phyloP scores from a whole-genome alignment of 441 rosid genomes.

The Populus trichocarpa region DNA sequence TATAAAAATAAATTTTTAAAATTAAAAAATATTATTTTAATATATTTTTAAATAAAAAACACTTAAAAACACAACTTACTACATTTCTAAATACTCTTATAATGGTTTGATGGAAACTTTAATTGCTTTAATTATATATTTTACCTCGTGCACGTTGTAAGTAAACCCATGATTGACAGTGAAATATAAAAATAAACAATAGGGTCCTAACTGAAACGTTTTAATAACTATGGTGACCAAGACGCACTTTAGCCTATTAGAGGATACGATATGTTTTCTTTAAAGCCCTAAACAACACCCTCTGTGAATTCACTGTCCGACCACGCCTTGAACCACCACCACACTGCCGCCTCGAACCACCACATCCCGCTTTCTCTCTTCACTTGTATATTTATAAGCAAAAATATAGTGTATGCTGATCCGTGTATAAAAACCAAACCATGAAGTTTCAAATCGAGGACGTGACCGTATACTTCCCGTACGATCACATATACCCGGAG shows the following conservation, averaged over 20 bases:
- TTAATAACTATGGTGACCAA: background rate
- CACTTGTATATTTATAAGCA: background rate
- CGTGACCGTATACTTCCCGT: slow-evolving; percentile 81
- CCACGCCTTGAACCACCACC: background rate
- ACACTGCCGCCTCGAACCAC: background rate
- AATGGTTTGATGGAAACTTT: no score
- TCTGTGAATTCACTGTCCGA: background rate
- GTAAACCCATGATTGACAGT: no score
- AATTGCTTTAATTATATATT: no score
- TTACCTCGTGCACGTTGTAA: no score
- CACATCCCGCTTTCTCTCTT: background rate
- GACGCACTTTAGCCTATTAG: background rate
- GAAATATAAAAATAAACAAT: background rate
- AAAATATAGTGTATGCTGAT: background rate
- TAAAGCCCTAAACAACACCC: background rate
- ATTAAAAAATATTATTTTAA: no score
- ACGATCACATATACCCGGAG: slow-evolving; percentile 88
- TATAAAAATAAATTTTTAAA: no score
- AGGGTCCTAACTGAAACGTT: background rate
- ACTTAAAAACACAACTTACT: no score
- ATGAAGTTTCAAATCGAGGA: slow-evolving; percentile 92
- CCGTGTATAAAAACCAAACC: background rate
- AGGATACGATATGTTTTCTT: background rate
- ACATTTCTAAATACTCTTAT: no score
- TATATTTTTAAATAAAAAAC: no score